phyloP scores from a whole-genome alignment of 495 filamentous ascomycete genomes.

The Paragyromitra xinjiangensis region DNA sequence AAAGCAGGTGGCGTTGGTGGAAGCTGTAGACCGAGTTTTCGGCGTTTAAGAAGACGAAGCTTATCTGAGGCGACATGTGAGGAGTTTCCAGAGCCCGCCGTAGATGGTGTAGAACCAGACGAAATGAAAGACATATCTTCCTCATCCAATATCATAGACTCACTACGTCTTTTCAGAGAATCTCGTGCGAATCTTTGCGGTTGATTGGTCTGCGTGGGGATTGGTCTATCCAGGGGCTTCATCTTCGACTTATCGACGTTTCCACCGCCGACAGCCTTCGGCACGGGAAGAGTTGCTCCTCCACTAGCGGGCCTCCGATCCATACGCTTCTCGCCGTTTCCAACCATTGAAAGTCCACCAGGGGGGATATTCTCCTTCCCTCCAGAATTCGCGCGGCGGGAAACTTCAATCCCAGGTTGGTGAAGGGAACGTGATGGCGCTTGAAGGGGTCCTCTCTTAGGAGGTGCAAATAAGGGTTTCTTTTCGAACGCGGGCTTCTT shows the following conservation, averaged over 20 bases:
- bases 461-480: slow-evolving; percentile 45
- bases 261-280: slow-evolving; percentile 11
- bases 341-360: slow-evolving; percentile 15
- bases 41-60: slow-evolving; percentile 53
- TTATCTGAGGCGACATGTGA: slow-evolving; percentile 36
- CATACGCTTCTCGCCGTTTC: slow-evolving; percentile 21
- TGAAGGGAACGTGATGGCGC: slow-evolving; percentile 39
- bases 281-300: neutral
- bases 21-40: slow-evolving; percentile 44
- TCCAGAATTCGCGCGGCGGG: slow-evolving; percentile 41
- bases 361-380: slow-evolving; percentile 50
- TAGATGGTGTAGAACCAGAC: slow-evolving; percentile 38
- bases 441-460: slow-evolving; percentile 46
- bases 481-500: slow-evolving; percentile 33
- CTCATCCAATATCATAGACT: slow-evolving; percentile 45
- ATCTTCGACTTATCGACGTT: slow-evolving; percentile 24
- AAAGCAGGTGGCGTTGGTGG: slow-evolving; percentile 53
- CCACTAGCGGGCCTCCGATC: neutral
- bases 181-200: slow-evolving; percentile 32
- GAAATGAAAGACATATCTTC: slow-evolving; percentile 46
- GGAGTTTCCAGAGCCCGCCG: slow-evolving; percentile 31
- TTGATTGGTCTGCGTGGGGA: slow-evolving; percentile 17
- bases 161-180: slow-evolving; percentile 46
- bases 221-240: slow-evolving; percentile 23
- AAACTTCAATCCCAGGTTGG: slow-evolving; percentile 37